phyloP scores from a whole-genome alignment of 2,329 filamentous ascomycete species.

The Amauroascus verrucosus region DNA sequence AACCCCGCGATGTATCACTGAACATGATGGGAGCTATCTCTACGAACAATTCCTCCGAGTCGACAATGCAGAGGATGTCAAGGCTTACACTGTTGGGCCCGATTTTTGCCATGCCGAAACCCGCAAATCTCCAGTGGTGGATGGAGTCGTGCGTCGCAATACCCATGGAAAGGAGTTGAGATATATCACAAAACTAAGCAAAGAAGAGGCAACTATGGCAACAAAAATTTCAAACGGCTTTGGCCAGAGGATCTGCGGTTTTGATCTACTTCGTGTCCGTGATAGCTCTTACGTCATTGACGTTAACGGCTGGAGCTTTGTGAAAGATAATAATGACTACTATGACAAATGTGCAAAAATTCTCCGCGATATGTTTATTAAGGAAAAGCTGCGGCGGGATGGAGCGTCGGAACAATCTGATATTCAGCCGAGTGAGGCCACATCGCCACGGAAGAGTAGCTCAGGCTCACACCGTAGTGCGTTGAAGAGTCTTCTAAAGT shows the following conservation, averaged over 20 bases:
- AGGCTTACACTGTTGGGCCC: conserved; percentile 92
- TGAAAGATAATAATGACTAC: conserved; percentile 98
- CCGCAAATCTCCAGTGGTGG: conserved; percentile 91
- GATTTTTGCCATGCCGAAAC: conserved; percentile 95
- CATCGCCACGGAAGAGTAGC: conserved; percentile 30
- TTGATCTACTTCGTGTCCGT: conserved; percentile 78
- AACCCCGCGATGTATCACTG: conserved; percentile 69
- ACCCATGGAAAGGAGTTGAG: conserved; percentile 95
- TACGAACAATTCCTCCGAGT: conserved; percentile 97
- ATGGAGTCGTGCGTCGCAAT: conserved; percentile 89
- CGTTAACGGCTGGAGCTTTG: conserved; percentile 98
- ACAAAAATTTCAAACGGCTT: conserved; percentile 84
- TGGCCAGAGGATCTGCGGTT: conserved; percentile 89
- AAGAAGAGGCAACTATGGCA: conserved; percentile 75
- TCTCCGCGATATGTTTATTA: conserved; percentile 75
- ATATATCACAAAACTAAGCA: conserved; percentile 76
- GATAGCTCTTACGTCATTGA: conserved; percentile 96
- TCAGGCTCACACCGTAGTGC: conserved; percentile 38
- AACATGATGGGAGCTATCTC: conserved; percentile 74
- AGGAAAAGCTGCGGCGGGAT: conserved; percentile 50
- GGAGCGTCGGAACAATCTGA: conserved; percentile 28
- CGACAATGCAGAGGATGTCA: conserved; percentile 95
- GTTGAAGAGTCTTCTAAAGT: conserved; percentile 53
- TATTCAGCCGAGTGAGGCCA: conserved; percentile 26
- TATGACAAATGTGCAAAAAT: conserved; percentile 87